Evolutionary conservation across 2,329 filamentous ascomycete species (phyloP), one percentile per base, ranked within the genome.

Genomic region (Teratosphaeria epicoccoides): DNA sequence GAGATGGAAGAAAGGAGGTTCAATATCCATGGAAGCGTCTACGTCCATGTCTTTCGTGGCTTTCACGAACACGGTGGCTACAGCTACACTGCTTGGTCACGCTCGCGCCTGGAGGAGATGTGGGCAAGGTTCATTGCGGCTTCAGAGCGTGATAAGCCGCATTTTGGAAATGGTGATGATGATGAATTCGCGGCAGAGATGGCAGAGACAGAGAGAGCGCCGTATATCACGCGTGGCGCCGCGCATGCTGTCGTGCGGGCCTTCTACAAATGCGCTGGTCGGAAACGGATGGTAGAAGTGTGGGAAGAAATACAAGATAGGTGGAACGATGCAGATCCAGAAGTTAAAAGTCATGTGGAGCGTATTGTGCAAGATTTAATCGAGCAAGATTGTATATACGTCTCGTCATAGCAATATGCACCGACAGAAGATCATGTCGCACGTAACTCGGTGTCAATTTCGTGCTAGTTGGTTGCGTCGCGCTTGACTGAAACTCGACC

Each of bases 11-110:
- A 73, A 33, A 82, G 83, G 58, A 71, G 76, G 2, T 74, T 95
- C 3, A 79, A 82, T 0, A 71, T 91, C 14, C 82, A 91, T 55
- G 85, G 85, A 5, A 79, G 84, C 52, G 79, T 95, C 23, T 96
- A 91, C 62, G 74, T 93, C 33, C 77, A 85, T 6, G 73, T 97
- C 3, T 87, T 97, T 70, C 84, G 88, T 61, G 89, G 87, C 0
- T 98, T 97, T 64, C 76, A 78, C 26, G 68, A 73, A 2, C 84
- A 95, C 63, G 91, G 90, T 10, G 82, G 81, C 24, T 68, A 76
- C 17, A 70, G 73, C 23, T 73, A 82, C 56, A 82, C 83, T 0
- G 76, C 80, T 11, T 98, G 93, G 91, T 88, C 81, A 24, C 72
- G 74, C 25, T 69, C 77, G 57, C 78, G 82, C n/a, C 77, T 97